Evolutionary conservation across 75 land plant species (phyloP).

Genomic region (Picea sitchensis): DNA sequence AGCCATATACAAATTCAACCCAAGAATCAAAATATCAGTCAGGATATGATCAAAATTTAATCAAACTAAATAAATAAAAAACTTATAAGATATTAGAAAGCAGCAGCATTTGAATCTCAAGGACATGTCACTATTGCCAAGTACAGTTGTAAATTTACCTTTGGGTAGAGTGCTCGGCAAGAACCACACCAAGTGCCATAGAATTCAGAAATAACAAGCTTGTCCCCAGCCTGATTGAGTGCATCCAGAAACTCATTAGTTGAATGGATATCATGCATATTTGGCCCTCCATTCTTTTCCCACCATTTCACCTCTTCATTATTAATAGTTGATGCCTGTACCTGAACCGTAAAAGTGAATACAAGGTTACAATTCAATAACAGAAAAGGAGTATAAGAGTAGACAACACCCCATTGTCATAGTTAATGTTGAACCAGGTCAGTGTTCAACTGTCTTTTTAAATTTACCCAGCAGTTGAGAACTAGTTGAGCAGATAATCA

Average conservation of each 20-base stretch:
- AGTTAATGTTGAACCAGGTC: too few relatives aligned
- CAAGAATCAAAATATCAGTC: conserved; percentile 2
- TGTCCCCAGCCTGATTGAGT: conserved; percentile 78
- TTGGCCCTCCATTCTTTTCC: conserved; percentile 83
- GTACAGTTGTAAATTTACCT: conserved; percentile 40
- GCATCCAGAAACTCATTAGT: conserved; percentile 75
- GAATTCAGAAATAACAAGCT: conserved; percentile 87
- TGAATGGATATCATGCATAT: conserved; percentile 84
- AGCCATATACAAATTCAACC: neutral
- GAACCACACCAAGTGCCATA: conserved; percentile 99
- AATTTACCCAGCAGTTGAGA: too few relatives aligned
- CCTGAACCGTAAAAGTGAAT: too few relatives aligned
- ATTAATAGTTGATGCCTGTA: neutral
- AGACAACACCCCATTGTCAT: too few relatives aligned
- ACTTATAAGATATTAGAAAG: neutral
- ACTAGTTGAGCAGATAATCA: too few relatives aligned
- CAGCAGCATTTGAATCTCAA: neutral
- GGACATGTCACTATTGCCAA: neutral
- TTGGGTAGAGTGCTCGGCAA: conserved; percentile 91
- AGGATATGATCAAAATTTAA: neutral
- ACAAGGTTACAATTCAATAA: too few relatives aligned
- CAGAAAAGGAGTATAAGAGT: too few relatives aligned
- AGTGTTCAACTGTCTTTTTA: too few relatives aligned
- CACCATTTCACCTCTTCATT: conserved; percentile 88
- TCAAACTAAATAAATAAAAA: neutral